Percentiles rank a stretch among this genome's conserved stretches.
Conservation (phyloP, 2,329 filamentous ascomycete species). For the Tolypocladium endophyticum region DNA sequence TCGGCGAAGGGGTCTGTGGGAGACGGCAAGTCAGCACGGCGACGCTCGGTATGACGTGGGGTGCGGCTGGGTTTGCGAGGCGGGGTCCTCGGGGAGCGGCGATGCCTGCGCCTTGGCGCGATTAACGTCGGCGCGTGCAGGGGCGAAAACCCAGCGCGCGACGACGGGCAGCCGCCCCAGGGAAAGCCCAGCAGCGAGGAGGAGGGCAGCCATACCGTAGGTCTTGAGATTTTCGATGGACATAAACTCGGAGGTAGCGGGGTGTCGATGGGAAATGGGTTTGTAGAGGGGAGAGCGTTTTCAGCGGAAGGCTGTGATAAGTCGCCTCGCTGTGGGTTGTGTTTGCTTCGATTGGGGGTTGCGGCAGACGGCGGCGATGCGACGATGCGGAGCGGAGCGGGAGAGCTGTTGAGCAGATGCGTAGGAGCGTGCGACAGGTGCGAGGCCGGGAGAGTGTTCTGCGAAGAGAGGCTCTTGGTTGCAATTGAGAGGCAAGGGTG, state of each 20-base stretch:
- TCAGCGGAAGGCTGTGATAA: constrained; percentile 37
- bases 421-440: not conserved
- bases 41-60: not conserved
- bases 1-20: constrained; percentile 97
- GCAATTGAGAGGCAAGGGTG: not conserved
- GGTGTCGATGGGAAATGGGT: constrained; percentile 45
- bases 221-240: constrained; percentile 98
- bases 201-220: constrained; percentile 55
- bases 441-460: not conserved
- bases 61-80: not conserved
- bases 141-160: not conserved
- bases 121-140: not conserved
- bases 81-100: not conserved
- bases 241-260: constrained; percentile 78
- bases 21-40: constrained; percentile 12
- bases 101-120: not conserved
- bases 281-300: constrained; percentile 25
- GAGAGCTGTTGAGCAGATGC: not conserved
- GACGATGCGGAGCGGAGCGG: not conserved
- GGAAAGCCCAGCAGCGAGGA: not conserved
- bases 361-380: not conserved
- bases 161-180: not conserved
- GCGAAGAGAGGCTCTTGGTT: not conserved
- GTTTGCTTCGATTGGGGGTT: constrained; percentile 8
- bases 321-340: constrained; percentile 31